Percentiles rank a stretch among this genome's conserved stretches.
These are phyloP conservation scores for Calocybe gangraenosa DNA, from an alignment of 768 basidiomycete genomes.

Conservation along the genomic window DNA sequence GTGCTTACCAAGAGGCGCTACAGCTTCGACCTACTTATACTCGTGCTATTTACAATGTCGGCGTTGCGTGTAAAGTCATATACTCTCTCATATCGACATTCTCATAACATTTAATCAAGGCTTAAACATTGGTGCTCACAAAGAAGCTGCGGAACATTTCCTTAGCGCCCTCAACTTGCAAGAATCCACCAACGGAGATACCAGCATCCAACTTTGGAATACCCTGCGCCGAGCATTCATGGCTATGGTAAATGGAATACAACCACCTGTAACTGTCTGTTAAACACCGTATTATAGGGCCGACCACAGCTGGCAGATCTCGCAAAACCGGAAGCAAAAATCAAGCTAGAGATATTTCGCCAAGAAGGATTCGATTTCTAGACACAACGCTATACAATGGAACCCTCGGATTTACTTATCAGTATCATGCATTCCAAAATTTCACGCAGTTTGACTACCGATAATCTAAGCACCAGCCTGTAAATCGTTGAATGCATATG, in stretches of 20 bases:
- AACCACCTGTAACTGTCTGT: not conserved
- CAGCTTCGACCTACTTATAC: constrained; percentile 93
- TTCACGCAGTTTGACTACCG: too few relatives aligned
- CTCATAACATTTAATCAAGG: constrained; percentile 40
- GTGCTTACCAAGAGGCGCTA: constrained; percentile 87
- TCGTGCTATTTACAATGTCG: constrained; percentile 95
- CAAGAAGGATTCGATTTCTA: constrained; percentile 88
- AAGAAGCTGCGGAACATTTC: constrained; percentile 96
- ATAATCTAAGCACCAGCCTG: too few relatives aligned
- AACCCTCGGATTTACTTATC: too few relatives aligned
- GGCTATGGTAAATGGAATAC: constrained; percentile 63
- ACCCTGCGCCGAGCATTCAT: constrained; percentile 81
- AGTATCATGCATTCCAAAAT: too few relatives aligned
- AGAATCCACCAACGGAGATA: constrained; percentile 61
- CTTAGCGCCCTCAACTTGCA: constrained; percentile 81
- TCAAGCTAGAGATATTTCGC: constrained; percentile 70
- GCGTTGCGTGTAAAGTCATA: constrained; percentile 81
- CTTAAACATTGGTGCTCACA: constrained; percentile 91
- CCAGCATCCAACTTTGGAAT: constrained; percentile 84
- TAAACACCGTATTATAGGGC: constrained; percentile 42
- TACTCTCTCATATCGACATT: constrained; percentile 2
- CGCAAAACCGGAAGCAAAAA: constrained; percentile 58
- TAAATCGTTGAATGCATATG: not conserved
- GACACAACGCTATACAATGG: constrained; percentile 14
- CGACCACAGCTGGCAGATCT: constrained; percentile 79